Conservation (phyloP, 2,329 filamentous ascomycete genomes). For the Exophiala sideris region DNA sequence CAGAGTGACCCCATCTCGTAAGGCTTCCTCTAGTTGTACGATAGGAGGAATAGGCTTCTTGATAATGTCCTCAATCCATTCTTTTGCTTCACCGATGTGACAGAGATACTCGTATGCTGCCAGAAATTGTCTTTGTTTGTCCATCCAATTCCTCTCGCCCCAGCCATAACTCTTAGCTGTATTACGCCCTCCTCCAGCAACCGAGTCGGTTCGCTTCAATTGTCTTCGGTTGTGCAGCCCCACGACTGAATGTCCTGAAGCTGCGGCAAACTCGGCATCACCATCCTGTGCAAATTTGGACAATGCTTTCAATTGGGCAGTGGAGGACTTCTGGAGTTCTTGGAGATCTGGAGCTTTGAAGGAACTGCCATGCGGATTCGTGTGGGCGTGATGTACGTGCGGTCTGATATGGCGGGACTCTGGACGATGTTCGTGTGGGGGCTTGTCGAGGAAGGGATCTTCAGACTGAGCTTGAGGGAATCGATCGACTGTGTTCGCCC, state of each 20-base stretch:
- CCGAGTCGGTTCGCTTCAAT: constrained; percentile 66
- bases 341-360: constrained; percentile 71
- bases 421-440: constrained; percentile 45
- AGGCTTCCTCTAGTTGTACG: constrained; percentile 85
- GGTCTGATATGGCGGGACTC: constrained; percentile 40
- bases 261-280: constrained; percentile 73
- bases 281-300: constrained; percentile 76
- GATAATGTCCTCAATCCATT: constrained; percentile 95
- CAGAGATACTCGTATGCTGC: constrained; percentile 98
- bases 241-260: constrained; percentile 77
- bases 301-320: constrained; percentile 80
- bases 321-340: constrained; percentile 81
- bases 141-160: constrained; percentile 94
- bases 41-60: constrained; percentile 84
- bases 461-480: constrained; percentile 53
- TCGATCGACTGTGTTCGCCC: constrained; percentile 65
- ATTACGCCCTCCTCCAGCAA: constrained; percentile 46
- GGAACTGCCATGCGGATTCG: constrained; percentile 38
- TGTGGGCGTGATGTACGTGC: constrained; percentile 30
- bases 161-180: constrained; percentile 61
- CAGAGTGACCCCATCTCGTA: constrained; percentile 88
- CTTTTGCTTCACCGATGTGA: constrained; percentile 97
- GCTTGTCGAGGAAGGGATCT: constrained; percentile 37
- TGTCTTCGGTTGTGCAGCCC: constrained; percentile 80
- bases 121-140: constrained; percentile 92